A percentile compares a stretch with the other conserved stretches of the same genome.
Conservation (phyloP, 208 protist genomes). For the Porcisia hertigi region DNA sequence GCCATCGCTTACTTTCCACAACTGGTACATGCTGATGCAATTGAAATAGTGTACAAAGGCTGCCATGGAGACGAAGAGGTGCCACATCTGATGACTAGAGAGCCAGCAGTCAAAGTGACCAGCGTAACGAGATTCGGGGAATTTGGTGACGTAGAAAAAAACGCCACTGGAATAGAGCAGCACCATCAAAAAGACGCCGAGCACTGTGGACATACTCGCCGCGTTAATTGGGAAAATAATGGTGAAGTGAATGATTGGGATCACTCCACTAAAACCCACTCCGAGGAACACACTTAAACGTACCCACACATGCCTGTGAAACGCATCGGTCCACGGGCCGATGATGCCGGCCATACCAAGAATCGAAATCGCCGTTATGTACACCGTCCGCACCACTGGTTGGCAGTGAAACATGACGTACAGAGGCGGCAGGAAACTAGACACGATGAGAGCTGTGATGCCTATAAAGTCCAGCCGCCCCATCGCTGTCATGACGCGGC, state of each 20-base stretch:
- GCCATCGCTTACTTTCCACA: constrained; percentile 49
- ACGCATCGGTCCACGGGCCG: constrained; percentile 68
- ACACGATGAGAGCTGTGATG: constrained; percentile 79
- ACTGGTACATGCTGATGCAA: constrained; percentile 66
- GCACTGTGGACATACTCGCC: constrained; percentile 29
- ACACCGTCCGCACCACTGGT: constrained; percentile 51
- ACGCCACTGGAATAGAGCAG: constrained; percentile 72
- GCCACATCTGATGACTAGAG: constrained; percentile 81
- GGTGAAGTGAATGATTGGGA: constrained; percentile 66
- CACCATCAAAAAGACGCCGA: constrained; percentile 62
- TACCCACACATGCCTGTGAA: constrained; percentile 40
- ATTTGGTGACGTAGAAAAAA: constrained; percentile 74
- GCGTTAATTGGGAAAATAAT: constrained; percentile 35
- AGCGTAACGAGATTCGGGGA: constrained; percentile 67
- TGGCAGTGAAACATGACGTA: constrained; percentile 82
- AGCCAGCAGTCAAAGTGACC: constrained; percentile 77
- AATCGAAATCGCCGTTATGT: constrained; percentile 59
- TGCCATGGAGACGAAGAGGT: constrained; percentile 73
- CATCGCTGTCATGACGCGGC: constrained; percentile 52
- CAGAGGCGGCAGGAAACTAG: constrained; percentile 83
- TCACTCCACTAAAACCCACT: constrained; percentile 62
- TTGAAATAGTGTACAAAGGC: constrained; percentile 78
- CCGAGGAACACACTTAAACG: constrained; percentile 71
- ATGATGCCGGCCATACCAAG: constrained; percentile 71
- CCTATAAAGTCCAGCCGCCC: constrained; percentile 83